Percentiles rank a stretch among this genome's conserved stretches.
These are phyloP conservation scores for Phycomyces nitens DNA, from an alignment of 192 early-diverging fungal species.

Conservation along the genomic window DNA sequence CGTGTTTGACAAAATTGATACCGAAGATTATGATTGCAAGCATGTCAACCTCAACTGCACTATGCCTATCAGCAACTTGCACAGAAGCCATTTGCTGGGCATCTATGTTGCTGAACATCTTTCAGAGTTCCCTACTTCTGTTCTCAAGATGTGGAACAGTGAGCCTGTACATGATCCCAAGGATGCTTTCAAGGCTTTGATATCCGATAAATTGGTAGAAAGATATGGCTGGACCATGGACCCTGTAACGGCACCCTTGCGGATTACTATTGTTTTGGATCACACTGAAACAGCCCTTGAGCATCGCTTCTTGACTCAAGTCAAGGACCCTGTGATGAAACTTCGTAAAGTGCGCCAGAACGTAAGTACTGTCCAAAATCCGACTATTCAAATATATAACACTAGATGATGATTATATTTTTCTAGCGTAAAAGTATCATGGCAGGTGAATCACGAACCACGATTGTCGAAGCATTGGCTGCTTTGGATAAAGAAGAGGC, in stretches of 20 bases:
- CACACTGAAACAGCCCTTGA: conserved; percentile 55
- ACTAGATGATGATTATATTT: no score
- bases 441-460: conserved; percentile 44
- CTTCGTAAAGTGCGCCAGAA: conserved; percentile 52
- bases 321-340: conserved; percentile 51
- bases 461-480: conserved; percentile 45
- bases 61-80: conserved; percentile 37
- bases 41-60: conserved; percentile 40
- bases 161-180: conserved; percentile 48
- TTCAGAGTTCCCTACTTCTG: not conserved
- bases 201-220: conserved; percentile 35
- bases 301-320: conserved; percentile 57
- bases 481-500: conserved; percentile 38
- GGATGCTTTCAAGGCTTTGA: conserved; percentile 51
- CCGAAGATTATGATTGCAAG: conserved; percentile 31
- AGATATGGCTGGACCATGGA: conserved; percentile 35
- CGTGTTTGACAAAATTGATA: conserved; percentile 22
- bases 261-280: conserved; percentile 47
- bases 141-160: not conserved
- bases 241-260: conserved; percentile 37
- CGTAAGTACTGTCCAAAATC: conserved; percentile 35
- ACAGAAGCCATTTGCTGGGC: conserved; percentile 36
- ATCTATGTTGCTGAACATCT: conserved; percentile 21
- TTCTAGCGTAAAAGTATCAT: conserved; percentile 40
- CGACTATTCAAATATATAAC: no score